Conservation (phyloP, 768 basidiomycete species). For the Strobilomyces echinocephalus region DNA sequence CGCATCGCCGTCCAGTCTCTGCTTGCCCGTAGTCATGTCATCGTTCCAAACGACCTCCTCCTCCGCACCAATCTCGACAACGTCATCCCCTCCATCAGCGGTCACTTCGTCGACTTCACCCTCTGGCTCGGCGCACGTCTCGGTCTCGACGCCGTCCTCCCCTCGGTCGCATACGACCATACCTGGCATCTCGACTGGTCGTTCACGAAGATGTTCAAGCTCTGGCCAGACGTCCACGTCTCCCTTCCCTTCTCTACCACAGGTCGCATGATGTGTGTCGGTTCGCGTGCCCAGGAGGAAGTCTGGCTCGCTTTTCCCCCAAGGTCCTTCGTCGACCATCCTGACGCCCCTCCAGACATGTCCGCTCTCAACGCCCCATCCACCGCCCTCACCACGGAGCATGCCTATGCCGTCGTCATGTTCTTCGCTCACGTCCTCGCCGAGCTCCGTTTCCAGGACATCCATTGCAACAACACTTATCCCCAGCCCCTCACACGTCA, state of each 20-base stretch:
- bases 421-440: not conserved
- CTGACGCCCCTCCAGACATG: not conserved
- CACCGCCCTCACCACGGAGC: not conserved
- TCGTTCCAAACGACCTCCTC: too few relatives aligned
- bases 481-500: not conserved
- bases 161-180: not conserved
- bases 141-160: not conserved
- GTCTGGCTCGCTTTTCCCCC: constrained; percentile 1
- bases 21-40: too few relatives aligned
- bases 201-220: not conserved
- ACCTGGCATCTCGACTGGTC: not conserved
- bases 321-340: not conserved
- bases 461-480: not conserved
- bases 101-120: not conserved
- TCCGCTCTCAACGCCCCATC: not conserved
- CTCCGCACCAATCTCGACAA: too few relatives aligned
- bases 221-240: not conserved
- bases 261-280: not conserved
- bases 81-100: not conserved
- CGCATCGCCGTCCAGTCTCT: too few relatives aligned
- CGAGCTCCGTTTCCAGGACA: not conserved
- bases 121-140: not conserved
- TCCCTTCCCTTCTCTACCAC: not conserved
- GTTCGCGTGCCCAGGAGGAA: not conserved
- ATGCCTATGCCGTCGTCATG: not conserved